phyloP scores from a whole-genome alignment of 31 red algal genomes.

The Porphyra umbilicalis region DNA sequence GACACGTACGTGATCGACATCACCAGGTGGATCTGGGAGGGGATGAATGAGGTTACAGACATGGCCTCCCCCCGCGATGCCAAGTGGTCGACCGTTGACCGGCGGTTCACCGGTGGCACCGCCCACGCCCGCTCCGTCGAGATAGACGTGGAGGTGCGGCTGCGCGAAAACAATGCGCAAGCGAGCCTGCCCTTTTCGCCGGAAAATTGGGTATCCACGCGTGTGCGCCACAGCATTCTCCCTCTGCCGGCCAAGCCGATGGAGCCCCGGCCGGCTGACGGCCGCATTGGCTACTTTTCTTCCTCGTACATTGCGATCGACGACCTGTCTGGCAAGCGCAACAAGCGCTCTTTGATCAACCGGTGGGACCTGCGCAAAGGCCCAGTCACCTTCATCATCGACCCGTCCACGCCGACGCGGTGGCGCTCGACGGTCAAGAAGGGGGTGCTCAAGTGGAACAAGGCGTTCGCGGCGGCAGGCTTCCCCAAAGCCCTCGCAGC shows the following conservation, averaged over 20 bases:
- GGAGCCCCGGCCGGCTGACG: not conserved
- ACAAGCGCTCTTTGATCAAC: not conserved
- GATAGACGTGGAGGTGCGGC: not conserved
- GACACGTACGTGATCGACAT: not conserved
- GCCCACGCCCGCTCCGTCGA: not conserved
- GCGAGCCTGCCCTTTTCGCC: not conserved
- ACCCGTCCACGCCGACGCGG: not conserved
- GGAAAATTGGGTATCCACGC: not conserved
- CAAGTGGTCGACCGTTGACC: no score
- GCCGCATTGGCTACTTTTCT: not conserved
- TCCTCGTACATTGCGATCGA: not conserved
- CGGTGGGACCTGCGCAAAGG: not conserved
- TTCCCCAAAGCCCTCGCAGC: not conserved
- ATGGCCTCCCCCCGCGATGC: not conserved
- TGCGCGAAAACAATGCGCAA: no score
- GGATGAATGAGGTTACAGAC: not conserved
- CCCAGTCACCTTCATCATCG: not conserved
- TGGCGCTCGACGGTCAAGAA: slow-evolving; percentile 1
- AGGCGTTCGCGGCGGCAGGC: slow-evolving; percentile 4
- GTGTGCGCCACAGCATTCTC: not conserved
- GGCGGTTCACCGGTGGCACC: no score
- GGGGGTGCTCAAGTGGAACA: slow-evolving; percentile 3
- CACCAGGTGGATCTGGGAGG: not conserved
- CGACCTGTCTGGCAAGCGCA: not conserved
- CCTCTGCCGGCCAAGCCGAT: not conserved